Base-by-base conservation (phyloP, 208 protist species). In the Wallacemonas collosoma region DNA sequence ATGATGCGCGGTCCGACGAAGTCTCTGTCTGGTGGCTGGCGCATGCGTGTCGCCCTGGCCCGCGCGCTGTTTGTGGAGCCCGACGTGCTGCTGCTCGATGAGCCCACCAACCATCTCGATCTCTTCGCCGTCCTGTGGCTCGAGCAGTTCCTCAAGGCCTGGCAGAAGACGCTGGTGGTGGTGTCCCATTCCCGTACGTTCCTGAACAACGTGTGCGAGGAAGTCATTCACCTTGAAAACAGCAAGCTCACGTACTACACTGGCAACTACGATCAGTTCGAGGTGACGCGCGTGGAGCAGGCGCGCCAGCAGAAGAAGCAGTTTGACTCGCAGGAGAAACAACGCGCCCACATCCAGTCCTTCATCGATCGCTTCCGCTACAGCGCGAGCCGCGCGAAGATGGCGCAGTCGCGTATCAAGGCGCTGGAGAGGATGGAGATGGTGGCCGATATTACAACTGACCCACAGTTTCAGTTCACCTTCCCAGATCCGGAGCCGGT, bases 31-130 rank as follows among this genome's bases (percentile, higher is more conserved):
- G 95, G 98, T 90, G 98, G 98, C 56, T 99, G 98, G 97, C 94
- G 98, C 77, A 99, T 99, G 98, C 97, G 98, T 81, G 90, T 99
- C 39, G 88, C 97, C 4, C 90, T 99, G 2, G 98, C 98, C 0
- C 91, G 95, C 45, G 98, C 98, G 8, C 89, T 99, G 38, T 99
- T 99, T 80, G 89, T 98, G 36, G 86, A 96, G 77, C 98, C 98
- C 9, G 95, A 98, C 55, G 79, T 99, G 43, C 83, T 99, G 44
- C 85, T 99, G 39, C 85, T 99, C 3, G 98, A 99, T 85, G 98
- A 99, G 85, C 98, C 98, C 7, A 99, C 98, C 8, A 99, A 99
- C 85, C 98, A 99, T 69, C 87, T 99, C 1, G 98, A 99, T 82
- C 79, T 99, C 17, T 96, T 98, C 77, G 98, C 98, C 6, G 95